Conservation (phyloP, 441 rosid genomes). For the Melastoma candidum region DNA sequence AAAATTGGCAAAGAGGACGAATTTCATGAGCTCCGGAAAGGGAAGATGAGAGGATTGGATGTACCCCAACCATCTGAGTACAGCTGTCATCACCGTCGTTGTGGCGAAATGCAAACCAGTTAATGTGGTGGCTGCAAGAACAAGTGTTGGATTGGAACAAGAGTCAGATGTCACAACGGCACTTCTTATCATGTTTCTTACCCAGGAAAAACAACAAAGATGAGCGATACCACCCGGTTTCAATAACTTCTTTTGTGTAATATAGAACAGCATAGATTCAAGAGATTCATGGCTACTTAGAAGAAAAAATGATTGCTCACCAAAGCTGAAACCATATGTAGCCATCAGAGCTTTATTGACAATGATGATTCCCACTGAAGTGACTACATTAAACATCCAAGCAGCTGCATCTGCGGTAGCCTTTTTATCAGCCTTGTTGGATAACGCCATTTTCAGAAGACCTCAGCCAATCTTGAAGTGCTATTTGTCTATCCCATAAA, state of each 20-base stretch:
- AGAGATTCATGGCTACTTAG: too few relatives aligned
- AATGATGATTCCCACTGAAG: constrained; percentile 68
- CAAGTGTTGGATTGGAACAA: background rate
- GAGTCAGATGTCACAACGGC: too few relatives aligned
- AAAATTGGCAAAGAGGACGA: constrained; percentile 53
- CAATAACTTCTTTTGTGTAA: too few relatives aligned
- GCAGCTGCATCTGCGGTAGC: constrained; percentile 65
- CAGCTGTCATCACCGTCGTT: constrained; percentile 49
- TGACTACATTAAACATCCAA: constrained; percentile 78
- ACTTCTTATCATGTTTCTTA: too few relatives aligned
- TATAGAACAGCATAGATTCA: too few relatives aligned
- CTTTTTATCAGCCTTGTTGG: constrained; percentile 50
- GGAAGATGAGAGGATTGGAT: constrained; percentile 70
- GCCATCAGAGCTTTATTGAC: constrained; percentile 78
- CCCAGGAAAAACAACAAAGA: too few relatives aligned
- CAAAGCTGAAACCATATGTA: constrained; percentile 68
- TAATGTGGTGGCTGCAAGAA: constrained; percentile 57
- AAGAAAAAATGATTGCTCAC: constrained; percentile 19
- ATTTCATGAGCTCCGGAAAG: constrained; percentile 47
- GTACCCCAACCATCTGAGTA: constrained; percentile 56
- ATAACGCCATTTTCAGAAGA: constrained; percentile 34
- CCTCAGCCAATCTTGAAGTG: too few relatives aligned
- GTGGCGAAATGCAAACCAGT: constrained; percentile 64
- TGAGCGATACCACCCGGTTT: too few relatives aligned
- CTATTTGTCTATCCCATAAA: too few relatives aligned